Evolutionary conservation across 352 stramenopile genomes (phyloP).

Genomic region (Globisporangium irregulare): DNA sequence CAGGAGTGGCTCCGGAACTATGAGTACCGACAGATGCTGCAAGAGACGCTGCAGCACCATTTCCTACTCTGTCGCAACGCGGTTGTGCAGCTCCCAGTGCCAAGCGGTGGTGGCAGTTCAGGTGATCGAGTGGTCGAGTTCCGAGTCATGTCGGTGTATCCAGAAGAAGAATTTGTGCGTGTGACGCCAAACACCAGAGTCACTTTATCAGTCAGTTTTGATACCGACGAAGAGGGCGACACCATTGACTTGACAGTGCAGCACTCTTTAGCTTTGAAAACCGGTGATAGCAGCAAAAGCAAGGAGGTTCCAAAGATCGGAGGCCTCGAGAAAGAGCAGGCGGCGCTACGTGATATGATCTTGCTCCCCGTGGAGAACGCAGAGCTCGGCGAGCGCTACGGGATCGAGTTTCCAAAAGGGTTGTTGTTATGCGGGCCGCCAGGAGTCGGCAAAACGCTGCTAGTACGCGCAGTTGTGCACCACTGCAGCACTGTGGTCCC

Average conservation of each 20-base stretch:
- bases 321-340: conserved; percentile 64
- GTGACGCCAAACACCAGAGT: conserved; percentile 49
- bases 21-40: conserved; percentile 44
- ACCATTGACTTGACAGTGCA: background rate
- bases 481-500: conserved; percentile 47
- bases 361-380: conserved; percentile 46
- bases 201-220: conserved; percentile 29
- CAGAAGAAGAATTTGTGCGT: conserved; percentile 26
- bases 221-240: background rate
- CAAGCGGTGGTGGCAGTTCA: conserved; percentile 14
- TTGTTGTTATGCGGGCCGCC: conserved; percentile 72
- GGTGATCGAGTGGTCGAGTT: conserved; percentile 26
- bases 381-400: conserved; percentile 25
- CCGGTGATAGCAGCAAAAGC: background rate
- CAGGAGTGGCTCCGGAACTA: conserved; percentile 20
- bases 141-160: conserved; percentile 48
- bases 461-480: conserved; percentile 66
- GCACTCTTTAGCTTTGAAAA: background rate
- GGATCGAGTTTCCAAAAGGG: conserved; percentile 68
- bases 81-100: conserved; percentile 36
- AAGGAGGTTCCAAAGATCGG: conserved; percentile 30
- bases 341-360: conserved; percentile 66
- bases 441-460: conserved; percentile 78
- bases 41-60: conserved; percentile 55
- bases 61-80: conserved; percentile 39